Evolutionary conservation across 129 eudicot genomes (phyloP).

Genomic region (Lactuca saligna): DNA sequence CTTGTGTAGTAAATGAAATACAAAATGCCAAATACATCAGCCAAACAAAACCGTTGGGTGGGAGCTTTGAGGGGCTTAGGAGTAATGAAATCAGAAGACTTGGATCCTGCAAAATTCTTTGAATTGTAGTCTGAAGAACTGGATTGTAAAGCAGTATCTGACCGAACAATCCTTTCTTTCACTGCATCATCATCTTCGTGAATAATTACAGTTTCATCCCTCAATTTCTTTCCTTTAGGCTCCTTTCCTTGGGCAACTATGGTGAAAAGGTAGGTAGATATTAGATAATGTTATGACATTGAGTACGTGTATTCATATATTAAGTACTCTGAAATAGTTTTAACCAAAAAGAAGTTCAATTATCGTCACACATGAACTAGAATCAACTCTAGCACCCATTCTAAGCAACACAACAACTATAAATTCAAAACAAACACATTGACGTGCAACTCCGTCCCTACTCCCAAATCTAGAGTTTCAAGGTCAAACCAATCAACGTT

Average conservation of each 20-base stretch:
- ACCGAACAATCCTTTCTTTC: conserved; percentile 30
- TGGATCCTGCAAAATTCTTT: conserved; percentile 18
- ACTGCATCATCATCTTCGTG: conserved; percentile 31
- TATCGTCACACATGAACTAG: conserved; percentile 9
- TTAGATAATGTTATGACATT: neutral
- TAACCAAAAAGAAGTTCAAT: neutral
- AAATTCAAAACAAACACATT: conserved; percentile 1
- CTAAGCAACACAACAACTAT: neutral
- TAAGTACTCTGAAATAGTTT: neutral
- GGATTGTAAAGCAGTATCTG: conserved; percentile 34
- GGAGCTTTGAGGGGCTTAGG: conserved; percentile 22
- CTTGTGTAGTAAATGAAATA: neutral
- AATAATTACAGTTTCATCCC: conserved; percentile 29
- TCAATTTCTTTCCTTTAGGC: conserved; percentile 25
- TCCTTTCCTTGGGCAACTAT: conserved; percentile 37
- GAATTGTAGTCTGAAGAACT: conserved; percentile 33
- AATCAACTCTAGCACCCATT: neutral
- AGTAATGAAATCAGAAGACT: conserved; percentile 12
- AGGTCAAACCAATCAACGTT: neutral
- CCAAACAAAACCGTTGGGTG: conserved; percentile 21
- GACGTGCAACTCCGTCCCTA: neutral
- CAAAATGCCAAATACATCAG: conserved; percentile 31
- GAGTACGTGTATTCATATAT: neutral
- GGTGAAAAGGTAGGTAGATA: conserved; percentile 10
- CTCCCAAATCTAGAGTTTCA: neutral